These are phyloP conservation scores for Daldinia decipiens DNA, from an alignment of 495 filamentous ascomycete genomes.

Conservation along the genomic window DNA sequence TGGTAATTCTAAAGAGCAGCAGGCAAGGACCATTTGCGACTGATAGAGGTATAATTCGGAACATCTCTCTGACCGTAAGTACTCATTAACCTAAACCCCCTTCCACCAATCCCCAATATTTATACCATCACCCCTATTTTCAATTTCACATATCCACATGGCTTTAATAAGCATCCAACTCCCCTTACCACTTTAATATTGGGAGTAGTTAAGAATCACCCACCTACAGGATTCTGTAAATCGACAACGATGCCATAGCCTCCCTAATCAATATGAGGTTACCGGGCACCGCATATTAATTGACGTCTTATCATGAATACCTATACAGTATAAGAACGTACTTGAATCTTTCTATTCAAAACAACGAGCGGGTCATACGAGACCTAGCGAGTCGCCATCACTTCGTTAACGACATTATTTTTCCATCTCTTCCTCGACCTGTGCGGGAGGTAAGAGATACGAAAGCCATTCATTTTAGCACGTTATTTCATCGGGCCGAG, in stretches of 20 bases:
- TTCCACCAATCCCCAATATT: background rate
- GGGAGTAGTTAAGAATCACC: background rate
- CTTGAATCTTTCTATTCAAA: background rate
- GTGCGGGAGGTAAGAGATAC: background rate
- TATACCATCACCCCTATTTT: background rate
- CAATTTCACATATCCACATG: background rate
- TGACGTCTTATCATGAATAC: background rate
- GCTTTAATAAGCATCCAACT: too few relatives aligned
- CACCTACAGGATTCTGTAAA: background rate
- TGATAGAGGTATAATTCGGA: slow-evolving; percentile 10
- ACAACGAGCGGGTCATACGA: background rate
- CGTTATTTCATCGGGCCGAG: background rate
- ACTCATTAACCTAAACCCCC: slow-evolving; percentile 8
- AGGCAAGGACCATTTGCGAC: background rate
- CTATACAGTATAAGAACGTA: background rate
- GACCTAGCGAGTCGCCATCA: background rate
- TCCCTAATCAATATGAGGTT: background rate
- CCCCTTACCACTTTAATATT: background rate
- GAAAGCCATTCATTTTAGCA: slow-evolving; percentile 5
- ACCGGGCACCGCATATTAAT: background rate
- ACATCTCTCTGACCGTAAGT: background rate
- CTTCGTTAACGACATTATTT: background rate
- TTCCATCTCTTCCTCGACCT: background rate
- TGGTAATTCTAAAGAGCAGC: slow-evolving; percentile 3
- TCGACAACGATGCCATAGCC: background rate